A percentile compares a stretch with the other conserved stretches of the same genome.
Evolutionary conservation across 768 basidiomycete species (phyloP).

Genomic region (Rhizopogon roseolus): DNA sequence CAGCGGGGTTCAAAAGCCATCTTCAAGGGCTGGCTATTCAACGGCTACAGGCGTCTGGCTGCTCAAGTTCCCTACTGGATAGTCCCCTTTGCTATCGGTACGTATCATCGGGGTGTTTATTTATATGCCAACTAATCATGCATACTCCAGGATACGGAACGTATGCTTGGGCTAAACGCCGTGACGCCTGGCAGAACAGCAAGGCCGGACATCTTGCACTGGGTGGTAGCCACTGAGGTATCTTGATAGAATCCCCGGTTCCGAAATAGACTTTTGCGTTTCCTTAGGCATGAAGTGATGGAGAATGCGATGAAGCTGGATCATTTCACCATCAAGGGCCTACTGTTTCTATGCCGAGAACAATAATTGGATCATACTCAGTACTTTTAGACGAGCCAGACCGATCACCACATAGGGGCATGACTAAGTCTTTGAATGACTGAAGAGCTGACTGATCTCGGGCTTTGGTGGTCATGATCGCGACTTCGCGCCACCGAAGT

Average conservation of each 20-base stretch:
- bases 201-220: slow-evolving; percentile 73
- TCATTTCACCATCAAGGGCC: too few species aligned
- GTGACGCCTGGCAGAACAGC: slow-evolving; percentile 65
- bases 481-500: not conserved
- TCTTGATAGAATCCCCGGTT: not conserved
- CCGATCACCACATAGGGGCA: too few species aligned
- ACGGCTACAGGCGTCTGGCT: slow-evolving; percentile 76
- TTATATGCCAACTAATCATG: not conserved
- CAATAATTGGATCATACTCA: too few species aligned
- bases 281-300: too few species aligned
- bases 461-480: not conserved
- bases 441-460: not conserved
- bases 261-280: not conserved
- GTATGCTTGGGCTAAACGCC: slow-evolving; percentile 75
- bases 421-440: not conserved
- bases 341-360: too few species aligned
- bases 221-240: slow-evolving; percentile 14
- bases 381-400: too few species aligned
- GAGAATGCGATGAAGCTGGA: too few species aligned
- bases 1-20: slow-evolving; percentile 69
- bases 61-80: slow-evolving; percentile 74
- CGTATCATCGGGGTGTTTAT: slow-evolving; percentile 25
- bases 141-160: slow-evolving; percentile 58
- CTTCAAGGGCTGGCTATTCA: slow-evolving; percentile 76
- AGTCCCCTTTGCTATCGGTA: slow-evolving; percentile 74